These are phyloP conservation scores for Rhytidhysteron rufulum DNA, from an alignment of 2,329 filamentous ascomycete genomes.

Conservation along the genomic window DNA sequence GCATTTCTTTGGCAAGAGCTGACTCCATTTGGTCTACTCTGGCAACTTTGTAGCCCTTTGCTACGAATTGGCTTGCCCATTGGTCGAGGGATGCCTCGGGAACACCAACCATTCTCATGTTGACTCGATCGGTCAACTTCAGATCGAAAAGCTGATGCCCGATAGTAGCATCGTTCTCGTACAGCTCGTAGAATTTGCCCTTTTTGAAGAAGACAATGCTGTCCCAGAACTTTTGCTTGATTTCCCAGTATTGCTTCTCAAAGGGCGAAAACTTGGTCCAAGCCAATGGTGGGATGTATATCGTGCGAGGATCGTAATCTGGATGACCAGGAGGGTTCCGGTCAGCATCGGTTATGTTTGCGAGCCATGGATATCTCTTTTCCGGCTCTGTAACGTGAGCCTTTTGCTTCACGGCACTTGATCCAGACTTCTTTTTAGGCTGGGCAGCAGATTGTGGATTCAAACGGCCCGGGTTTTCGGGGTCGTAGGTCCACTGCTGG, in stretches of 20 bases:
- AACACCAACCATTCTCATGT: constrained; percentile 99
- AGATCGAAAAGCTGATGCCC: constrained; percentile 96
- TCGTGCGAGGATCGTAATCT: constrained; percentile 84
- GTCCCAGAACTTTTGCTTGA: constrained; percentile 97
- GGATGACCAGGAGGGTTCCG: constrained; percentile 72
- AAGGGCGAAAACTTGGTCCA: constrained; percentile 87
- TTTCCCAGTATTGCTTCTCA: constrained; percentile 98
- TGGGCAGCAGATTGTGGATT: constrained; percentile 41
- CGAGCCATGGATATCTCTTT: constrained; percentile 85
- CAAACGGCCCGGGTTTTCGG: constrained; percentile 52
- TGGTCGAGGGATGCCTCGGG: constrained; percentile 92
- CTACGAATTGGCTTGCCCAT: constrained; percentile 98
- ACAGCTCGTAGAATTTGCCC: constrained; percentile 98
- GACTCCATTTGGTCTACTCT: constrained; percentile 96
- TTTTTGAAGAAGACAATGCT: constrained; percentile 99
- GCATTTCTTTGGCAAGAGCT: constrained; percentile 94
- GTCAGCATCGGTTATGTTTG: constrained; percentile 79
- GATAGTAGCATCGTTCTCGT: constrained; percentile 95
- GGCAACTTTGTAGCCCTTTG: constrained; percentile 96
- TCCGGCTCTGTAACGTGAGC: constrained; percentile 80
- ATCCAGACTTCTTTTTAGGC: constrained; percentile 25
- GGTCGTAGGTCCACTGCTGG: constrained; percentile 75
- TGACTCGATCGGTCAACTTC: constrained; percentile 95
- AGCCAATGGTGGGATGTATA: constrained; percentile 81
- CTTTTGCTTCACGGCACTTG: constrained; percentile 51